Base-by-base conservation (phyloP, 306 rosid species). In the Vigna reflexopilosa region DNA sequence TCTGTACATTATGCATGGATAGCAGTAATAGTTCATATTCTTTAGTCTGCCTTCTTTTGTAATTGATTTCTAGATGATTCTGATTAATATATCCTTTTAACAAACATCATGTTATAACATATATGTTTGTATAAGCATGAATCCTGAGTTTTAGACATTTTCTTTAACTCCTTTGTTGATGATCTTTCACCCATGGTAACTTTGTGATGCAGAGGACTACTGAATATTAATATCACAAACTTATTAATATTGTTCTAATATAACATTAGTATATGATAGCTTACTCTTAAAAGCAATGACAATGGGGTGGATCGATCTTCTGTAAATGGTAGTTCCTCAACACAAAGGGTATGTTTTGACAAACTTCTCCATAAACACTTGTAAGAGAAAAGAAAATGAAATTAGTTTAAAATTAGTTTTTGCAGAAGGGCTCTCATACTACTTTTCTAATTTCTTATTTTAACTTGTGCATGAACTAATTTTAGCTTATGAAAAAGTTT, bases 201-300 rank as follows among this genome's bases (percentile, higher is more conserved):
- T 51, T 40, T 55, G 15, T 68, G 38, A 57, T 15, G 56, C 56
- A 16, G 42, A 22, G n/a, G 63, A 57, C 20, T 70, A 14, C 38
- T 71, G 72, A 79, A 49, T 54, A 38, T 55, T 55, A 55, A 20
- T 55, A 20, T 55, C 61, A 55, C 58, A n/a, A 45, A 45, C 50
- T 45, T 45, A 45, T 45, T 45, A 12, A 45, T 45, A 45, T 45
- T 45, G 5, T 45, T 45, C 50, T 45, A 45, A 44, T 50, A 50
- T 59, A 70, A 70, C 55, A 45, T 54, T 24, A 54, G 47, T 10
- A 26, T 10, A 47, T 30, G 34, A 59, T 59, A 26, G 32, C 70
- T 28, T 19, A 48, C 26, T 59, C 49, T 74, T 45, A 44, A 48
- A 5, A 75, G 48, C 13, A 5, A 48, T 40, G 62, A 7, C 32